A percentile compares a stretch with the other conserved stretches of the same genome.
phyloP scores from a whole-genome alignment of 2,329 filamentous ascomycete species.

The Stachybotrys chartarum region DNA sequence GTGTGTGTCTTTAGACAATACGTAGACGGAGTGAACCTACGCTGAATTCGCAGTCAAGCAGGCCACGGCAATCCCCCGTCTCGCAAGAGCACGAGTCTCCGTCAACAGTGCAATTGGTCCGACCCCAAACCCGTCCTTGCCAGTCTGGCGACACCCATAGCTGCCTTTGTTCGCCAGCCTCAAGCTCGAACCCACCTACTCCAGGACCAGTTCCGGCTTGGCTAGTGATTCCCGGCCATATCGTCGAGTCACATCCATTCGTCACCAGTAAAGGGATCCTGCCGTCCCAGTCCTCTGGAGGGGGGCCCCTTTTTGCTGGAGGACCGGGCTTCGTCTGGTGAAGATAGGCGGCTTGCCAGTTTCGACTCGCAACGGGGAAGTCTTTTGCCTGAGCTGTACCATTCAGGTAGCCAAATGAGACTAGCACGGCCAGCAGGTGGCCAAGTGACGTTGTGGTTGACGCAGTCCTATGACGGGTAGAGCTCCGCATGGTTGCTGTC shows the following conservation, averaged over 20 bases:
- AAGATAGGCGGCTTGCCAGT: conserved; percentile 19
- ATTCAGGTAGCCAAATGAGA: neutral
- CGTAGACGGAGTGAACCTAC: conserved; percentile 36
- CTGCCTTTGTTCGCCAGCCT: conserved; percentile 47
- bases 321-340: conserved; percentile 14
- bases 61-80: conserved; percentile 70
- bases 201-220: conserved; percentile 63
- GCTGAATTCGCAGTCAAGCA: conserved; percentile 60
- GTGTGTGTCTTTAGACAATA: neutral
- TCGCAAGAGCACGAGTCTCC: conserved; percentile 59
- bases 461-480: neutral
- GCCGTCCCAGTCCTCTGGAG: conserved; percentile 24
- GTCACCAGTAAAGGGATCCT: conserved; percentile 57
- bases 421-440: neutral
- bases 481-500: neutral
- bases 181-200: conserved; percentile 61
- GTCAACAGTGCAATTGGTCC: conserved; percentile 77
- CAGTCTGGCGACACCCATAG: conserved; percentile 65
- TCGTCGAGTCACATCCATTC: conserved; percentile 63
- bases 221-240: conserved; percentile 72
- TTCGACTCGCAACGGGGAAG: conserved; percentile 4
- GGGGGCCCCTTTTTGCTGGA: conserved; percentile 18
- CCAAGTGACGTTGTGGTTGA: neutral
- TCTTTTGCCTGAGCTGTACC: neutral
- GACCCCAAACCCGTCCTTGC: conserved; percentile 76